Evolutionary conservation across 805 yeast species (phyloP), one percentile per base, ranked within the genome.

Genomic region (Torulaspora gathmanii): DNA sequence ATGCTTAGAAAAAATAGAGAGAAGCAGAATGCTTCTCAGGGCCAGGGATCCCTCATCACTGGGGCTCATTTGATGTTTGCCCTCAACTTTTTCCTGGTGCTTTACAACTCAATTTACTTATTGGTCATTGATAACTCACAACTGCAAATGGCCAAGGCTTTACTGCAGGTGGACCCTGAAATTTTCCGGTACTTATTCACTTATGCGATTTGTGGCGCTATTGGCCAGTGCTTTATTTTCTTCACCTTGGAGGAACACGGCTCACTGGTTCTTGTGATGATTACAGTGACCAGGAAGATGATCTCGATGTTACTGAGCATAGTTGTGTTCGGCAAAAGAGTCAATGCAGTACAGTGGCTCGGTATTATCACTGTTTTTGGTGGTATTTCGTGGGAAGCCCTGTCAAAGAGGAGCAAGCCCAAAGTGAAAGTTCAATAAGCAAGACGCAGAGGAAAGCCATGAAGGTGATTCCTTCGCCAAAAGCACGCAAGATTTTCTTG

Each of bases 261-360:
- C 39, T 87, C 96, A 1, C 70, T 93, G 48, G 77, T 86, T 0
- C 71, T 93, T 44, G 89, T 91, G 23, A 91, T 96, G 33, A 91
- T 95, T 13, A 93, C 98, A 0, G 97, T 93, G 8, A 91, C 99
- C 1, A 76, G 99, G 56, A 93, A 93, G 60, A 91, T 93, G 96
- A 71, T 89, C 39, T 88, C 97, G 31, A 91, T 93, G 98, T 74
- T 89, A 27, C 67, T 91, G 42, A 85, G 95, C 57, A 96, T 93
- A 40, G 63, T 87, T 3, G 69, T 91, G 51, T 91, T 88, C 67
- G 91, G 93, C n/a, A 97, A 93, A 61, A 60, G 64, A 4, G 74
- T 93, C 52, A 71, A 68, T 26, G 6, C 44, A 2, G 65, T 70
- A 7, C 98, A 93, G 68, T 85, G 96, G 89, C 29, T 69, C 0